Percentiles rank a stretch among this genome's conserved stretches.
Evolutionary conservation across 495 filamentous ascomycete species (phyloP).

Genomic region (Schizothecium vesticola): DNA sequence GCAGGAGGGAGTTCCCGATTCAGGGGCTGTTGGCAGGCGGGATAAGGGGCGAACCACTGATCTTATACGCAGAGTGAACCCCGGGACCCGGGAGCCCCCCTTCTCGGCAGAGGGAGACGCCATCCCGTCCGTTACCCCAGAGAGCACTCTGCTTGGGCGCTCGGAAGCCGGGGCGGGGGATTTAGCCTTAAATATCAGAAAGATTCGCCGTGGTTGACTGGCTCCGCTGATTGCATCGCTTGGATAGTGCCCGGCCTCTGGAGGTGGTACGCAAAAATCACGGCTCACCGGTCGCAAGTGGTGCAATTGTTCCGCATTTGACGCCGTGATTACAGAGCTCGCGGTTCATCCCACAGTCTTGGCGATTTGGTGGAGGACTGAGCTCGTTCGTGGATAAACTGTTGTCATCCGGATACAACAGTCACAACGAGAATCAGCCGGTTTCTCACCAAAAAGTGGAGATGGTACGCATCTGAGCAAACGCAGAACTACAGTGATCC

Average conservation of each 20-base stretch:
- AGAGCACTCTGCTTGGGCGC: neutral
- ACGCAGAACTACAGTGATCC: too few relatives aligned
- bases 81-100: neutral
- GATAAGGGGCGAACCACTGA: neutral
- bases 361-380: neutral
- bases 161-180: neutral
- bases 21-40: neutral
- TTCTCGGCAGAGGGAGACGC: neutral
- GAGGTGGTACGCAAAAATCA: neutral
- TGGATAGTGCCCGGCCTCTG: neutral
- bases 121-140: neutral
- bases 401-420: neutral
- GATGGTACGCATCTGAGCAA: neutral
- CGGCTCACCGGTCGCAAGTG: neutral
- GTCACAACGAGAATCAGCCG: neutral
- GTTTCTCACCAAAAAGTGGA: neutral
- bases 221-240: conserved; percentile 4
- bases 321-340: neutral
- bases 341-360: neutral
- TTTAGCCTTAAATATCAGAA: conserved; percentile 8
- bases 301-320: neutral
- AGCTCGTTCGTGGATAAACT: neutral
- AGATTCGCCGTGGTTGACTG: neutral
- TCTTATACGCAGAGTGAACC: neutral
- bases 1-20: neutral